Conservation (phyloP, 2,329 filamentous ascomycete genomes). For the Colletotrichum liaoningense region DNA sequence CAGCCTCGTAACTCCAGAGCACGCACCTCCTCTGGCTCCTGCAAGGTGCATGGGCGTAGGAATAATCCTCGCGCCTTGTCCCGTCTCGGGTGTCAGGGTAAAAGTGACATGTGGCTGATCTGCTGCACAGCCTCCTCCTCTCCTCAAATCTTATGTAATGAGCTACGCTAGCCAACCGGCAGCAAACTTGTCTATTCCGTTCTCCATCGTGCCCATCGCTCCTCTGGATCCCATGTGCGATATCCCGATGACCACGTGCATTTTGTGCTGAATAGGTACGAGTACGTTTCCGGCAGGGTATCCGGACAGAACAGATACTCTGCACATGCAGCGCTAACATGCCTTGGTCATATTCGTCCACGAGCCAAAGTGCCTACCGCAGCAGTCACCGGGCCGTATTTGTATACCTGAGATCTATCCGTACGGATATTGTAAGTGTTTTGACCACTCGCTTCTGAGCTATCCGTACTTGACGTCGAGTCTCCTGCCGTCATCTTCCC, state of each 20-base stretch:
- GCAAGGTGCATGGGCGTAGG: no score
- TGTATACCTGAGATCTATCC: neutral
- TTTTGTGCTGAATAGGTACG: neutral
- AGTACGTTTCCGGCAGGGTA: neutral
- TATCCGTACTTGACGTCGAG: no score
- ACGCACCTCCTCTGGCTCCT: no score
- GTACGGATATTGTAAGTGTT: no score
- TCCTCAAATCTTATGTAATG: no score
- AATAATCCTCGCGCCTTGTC: no score
- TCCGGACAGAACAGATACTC: neutral
- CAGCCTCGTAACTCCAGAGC: neutral
- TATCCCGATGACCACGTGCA: constrained; percentile 36
- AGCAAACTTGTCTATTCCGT: neutral
- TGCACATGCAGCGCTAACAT: neutral
- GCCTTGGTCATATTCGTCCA: neutral
- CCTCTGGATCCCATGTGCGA: constrained; percentile 34
- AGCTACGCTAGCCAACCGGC: neutral
- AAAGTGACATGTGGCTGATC: no score
- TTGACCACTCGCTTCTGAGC: no score
- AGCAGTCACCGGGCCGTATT: no score
- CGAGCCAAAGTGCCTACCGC: neutral
- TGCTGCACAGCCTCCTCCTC: no score
- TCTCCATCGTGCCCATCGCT: constrained; percentile 14
- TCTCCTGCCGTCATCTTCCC: neutral
- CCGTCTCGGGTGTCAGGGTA: no score